Base-by-base conservation (phyloP, 2,329 filamentous ascomycete genomes). In the Fusarium sp. region DNA sequence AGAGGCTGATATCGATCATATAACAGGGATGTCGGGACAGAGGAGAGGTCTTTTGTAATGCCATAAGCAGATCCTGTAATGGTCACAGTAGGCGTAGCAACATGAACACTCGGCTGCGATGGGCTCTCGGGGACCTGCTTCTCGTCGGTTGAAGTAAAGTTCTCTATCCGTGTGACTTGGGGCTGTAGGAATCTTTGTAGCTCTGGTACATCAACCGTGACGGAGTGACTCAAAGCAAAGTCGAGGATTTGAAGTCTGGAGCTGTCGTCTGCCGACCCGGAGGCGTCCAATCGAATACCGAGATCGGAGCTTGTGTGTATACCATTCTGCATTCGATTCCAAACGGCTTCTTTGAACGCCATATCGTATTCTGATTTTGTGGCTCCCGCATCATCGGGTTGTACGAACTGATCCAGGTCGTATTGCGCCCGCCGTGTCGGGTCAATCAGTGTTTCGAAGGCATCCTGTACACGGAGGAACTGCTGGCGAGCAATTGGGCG, bases 401-500 rank as follows among this genome's bases (percentile, higher is more conserved):
- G 52, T 20, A 73, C 50, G 20, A 74, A 65, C 30, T 71, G 69
- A 20, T 72, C 69, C 10, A 76, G 69, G 59, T 84, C 82, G 55
- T 85, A 84, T 34, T 77, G 76, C 7, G 78, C 74, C 32, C 80
- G 77, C 21, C 79, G 77, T 17, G 74, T 72, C 15, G 81, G 81
- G 47, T 83, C 78, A 45, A 82, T 78, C n/a, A 85, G 76, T 2
- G 79, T 81, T 72, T 85, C 83, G 46, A 83, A 84, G 9, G 82
- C 83, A 14, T 74, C 72, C 55, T 83, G 79, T 4, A 81, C 77
- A 38, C 76, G 72, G 12, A 76, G 71, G 46, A 84, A 80, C 65
- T 83, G 81, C 21, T 72, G 71, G 14, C 77, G 76, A 21, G 82
- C 82, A 34, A 77, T 67, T 30, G 76, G 76, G 34, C 77, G 79